These are phyloP conservation scores for Candida pseudoglaebosa DNA, from an alignment of 805 yeast genomes.

Conservation along the genomic window DNA sequence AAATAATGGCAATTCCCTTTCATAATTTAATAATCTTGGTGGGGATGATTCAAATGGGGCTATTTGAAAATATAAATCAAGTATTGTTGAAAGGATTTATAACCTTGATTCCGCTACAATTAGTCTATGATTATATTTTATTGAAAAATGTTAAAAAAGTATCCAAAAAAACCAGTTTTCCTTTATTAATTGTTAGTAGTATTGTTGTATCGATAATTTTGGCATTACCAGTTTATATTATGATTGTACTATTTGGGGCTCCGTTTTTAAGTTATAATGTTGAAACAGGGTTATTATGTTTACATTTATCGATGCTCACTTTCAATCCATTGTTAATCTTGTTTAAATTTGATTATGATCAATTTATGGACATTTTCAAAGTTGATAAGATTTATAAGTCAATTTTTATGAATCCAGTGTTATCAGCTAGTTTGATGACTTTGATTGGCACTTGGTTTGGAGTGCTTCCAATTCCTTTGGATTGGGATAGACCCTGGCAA, in stretches of 20 bases:
- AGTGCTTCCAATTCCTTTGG: slow-evolving; percentile 89
- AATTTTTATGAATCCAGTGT: slow-evolving; percentile 23
- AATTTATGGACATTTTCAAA: slow-evolving; percentile 20
- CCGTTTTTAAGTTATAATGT: slow-evolving; percentile 53
- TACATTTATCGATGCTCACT: slow-evolving; percentile 57
- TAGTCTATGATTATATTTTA: slow-evolving; percentile 21
- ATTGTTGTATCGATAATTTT: slow-evolving; percentile 28
- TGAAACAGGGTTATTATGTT: slow-evolving; percentile 59
- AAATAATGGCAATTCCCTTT: slow-evolving; percentile 21
- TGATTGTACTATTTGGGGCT: slow-evolving; percentile 71
- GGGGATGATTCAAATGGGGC: slow-evolving; percentile 29
- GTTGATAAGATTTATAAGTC: slow-evolving; percentile 16
- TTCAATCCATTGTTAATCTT: slow-evolving; percentile 61
- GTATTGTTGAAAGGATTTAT: slow-evolving; percentile 25
- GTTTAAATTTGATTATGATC: slow-evolving; percentile 48
- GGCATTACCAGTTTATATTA: slow-evolving; percentile 35
- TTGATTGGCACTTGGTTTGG: slow-evolving; percentile 85
- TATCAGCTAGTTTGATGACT: slow-evolving; percentile 23
- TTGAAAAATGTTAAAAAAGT: slow-evolving; percentile 8
- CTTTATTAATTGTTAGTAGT: slow-evolving; percentile 24
- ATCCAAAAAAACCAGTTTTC: slow-evolving; percentile 9
- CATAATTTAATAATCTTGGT: slow-evolving; percentile 24
- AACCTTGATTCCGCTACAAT: slow-evolving; percentile 20
- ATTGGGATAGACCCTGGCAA: slow-evolving; percentile 99
- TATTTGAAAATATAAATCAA: slow-evolving; percentile 19